A percentile compares a stretch with the other conserved stretches of the same genome.
Conservation (phyloP, 495 filamentous ascomycete genomes). For the Hypoxylon crocopeplum region DNA sequence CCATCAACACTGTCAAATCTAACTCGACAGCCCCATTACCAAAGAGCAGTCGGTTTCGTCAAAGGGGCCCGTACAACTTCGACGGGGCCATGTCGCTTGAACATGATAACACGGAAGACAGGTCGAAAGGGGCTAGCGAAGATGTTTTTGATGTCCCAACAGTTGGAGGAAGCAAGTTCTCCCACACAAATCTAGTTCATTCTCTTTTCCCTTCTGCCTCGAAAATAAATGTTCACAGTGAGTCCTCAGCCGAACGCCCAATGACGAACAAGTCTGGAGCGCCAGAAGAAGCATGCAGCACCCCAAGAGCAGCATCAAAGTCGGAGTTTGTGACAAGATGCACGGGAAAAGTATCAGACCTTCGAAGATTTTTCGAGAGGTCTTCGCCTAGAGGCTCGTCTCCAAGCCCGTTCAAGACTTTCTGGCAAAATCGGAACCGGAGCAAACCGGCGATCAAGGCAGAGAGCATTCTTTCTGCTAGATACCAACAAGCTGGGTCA, state of each 20-base stretch:
- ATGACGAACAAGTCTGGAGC: background rate
- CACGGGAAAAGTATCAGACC: conserved; percentile 34
- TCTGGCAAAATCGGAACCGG: conserved; percentile 19
- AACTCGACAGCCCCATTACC: background rate
- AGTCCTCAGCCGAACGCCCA: no score
- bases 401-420: conserved; percentile 20
- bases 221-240: background rate
- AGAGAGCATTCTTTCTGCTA: conserved; percentile 7
- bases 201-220: conserved; percentile 1
- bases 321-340: background rate
- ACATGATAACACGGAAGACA: background rate
- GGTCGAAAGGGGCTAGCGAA: background rate
- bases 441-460: conserved; percentile 14
- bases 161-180: background rate
- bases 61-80: background rate
- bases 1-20: background rate
- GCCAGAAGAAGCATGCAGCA: background rate
- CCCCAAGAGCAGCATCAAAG: background rate
- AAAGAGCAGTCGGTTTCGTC: conserved; percentile 10
- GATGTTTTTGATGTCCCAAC: background rate
- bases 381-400: conserved; percentile 20
- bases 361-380: conserved; percentile 42
- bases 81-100: conserved; percentile 17
- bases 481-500: conserved; percentile 18
- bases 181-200: background rate